Evolutionary conservation across 345 rosid species (phyloP), one percentile per base, ranked within the genome.

Genomic region (Noccaea caerulescens): DNA sequence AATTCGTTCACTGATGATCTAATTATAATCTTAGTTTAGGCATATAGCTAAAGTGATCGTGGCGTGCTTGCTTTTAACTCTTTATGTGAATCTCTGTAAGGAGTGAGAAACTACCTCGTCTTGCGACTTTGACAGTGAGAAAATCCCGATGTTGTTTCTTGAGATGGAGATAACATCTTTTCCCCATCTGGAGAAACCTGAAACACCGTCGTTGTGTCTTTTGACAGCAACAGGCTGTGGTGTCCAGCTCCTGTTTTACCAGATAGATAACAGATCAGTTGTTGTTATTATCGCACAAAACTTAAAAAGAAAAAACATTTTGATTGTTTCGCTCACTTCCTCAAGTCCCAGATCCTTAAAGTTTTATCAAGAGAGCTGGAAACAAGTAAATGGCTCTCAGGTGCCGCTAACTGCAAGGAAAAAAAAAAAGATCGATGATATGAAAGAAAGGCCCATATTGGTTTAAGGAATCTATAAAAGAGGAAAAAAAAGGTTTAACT

Each of bases 311-410:
- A 66, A 52, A 56, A 18, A 23, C 16, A 9, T 4, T 18, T 63
- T 46, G 37, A 76, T 23, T 30, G 30, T 68, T 37, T 32, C 8
- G 6, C 51, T 55, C 72, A 93, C 98, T 88, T 85, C 76, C 96
- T 87, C 71, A 93, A 68, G 83, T 93, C 97, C 98, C 98, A 93
- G 58, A 88, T 82, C 34, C 84, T 82, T 79, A 93, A 62, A 54
- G 90, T 87, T 74, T 66, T 81, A 77, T 90, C 98, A 50, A 85
- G 90, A 69, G 97, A 93, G 86, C 98, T 93, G 61, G 98, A 90
- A 71, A 93, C 89, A 78, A 93, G 92, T 75, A 84, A 73, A 83
- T 93, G 88, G 66, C 85, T 84, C 79, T 88, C 93, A 6, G 86
- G 85, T 63, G 93, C 86, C 71, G 88, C 86, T 83, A 92, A 79